These are phyloP conservation scores for Aschersonia sp. DNA, from an alignment of 2,329 filamentous ascomycete species.

Conservation along the genomic window DNA sequence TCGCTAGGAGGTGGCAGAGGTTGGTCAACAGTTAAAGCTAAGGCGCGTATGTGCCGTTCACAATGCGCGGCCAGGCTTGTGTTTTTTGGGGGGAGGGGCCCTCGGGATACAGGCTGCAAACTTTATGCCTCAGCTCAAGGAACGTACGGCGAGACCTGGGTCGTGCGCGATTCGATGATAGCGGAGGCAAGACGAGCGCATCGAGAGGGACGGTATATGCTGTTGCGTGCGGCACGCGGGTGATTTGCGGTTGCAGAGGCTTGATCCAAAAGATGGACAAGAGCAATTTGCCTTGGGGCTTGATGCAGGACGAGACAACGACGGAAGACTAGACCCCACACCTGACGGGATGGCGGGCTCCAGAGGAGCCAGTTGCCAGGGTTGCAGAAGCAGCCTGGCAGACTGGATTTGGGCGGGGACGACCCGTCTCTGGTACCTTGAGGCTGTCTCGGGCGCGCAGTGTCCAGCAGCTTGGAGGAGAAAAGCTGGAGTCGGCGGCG, in stretches of 20 bases:
- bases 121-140: background rate
- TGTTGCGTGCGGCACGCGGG: background rate
- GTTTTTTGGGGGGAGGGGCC: too few relatives aligned
- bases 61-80: too few relatives aligned
- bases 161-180: background rate
- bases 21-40: too few relatives aligned
- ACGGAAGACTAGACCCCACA: slow-evolving; percentile 4
- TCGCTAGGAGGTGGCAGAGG: too few relatives aligned
- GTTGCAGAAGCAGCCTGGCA: slow-evolving; percentile 11
- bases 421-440: slow-evolving; percentile 2
- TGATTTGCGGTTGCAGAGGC: background rate
- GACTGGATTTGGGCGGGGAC: slow-evolving; percentile 1
- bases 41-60: too few relatives aligned
- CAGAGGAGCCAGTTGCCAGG: slow-evolving; percentile 12
- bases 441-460: slow-evolving; percentile 1
- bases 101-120: too few relatives aligned
- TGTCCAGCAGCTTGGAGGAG: background rate
- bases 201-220: background rate
- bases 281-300: background rate
- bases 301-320: background rate
- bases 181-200: background rate
- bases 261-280: background rate
- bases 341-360: slow-evolving; percentile 7
- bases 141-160: background rate
- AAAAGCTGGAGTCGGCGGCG: too few relatives aligned